Evolutionary conservation across 352 stramenopile species (phyloP), one percentile per base, ranked within the genome.

Genomic region (Globisporangium viniferum): DNA sequence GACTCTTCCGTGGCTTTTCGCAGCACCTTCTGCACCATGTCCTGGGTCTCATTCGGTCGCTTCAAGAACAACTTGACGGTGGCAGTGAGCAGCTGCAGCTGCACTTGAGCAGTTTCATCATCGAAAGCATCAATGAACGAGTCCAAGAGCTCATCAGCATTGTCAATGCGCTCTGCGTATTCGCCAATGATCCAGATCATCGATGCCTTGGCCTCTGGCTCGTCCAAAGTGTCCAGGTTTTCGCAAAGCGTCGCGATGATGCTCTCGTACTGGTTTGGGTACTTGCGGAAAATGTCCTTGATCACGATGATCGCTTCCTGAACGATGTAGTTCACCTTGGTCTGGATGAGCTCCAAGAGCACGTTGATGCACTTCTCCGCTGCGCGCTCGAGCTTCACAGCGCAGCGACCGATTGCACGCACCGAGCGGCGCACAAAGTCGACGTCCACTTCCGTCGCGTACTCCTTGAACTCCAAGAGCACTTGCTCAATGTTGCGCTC

Each of bases 151-250:
- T 99, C 97, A 77, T 99, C 97, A 0, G 98, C 98, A 76, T 99
- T 99, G 74, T 99, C 98, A 68, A 99, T 99, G 63, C 97, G 96
- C 76, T 99, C 97, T 3, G 97, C 97, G 75, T 99, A 99, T 84
- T 99, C 98, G 39, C 98, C 98, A 73, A 99, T 99, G 75, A 99
- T 99, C 98, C 98, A 99, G 74, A 99, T 98, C 95, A 99, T 99
- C 20, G 89, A 97, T 5, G 97, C 97, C 85, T 99, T 99, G 12
- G 98, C 98, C 73, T 99, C 94, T 0, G 98, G 98, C 74, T 99
- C 98, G 76, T 99, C 98, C 27, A 99, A 75, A 10, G 97, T 99
- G 78, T 99, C 98, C n/a, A 99, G 79, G 78, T 99, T 99, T 73
- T 99, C 97, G 75, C 98, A 99, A 18, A 99, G 81, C 9, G 96